Percentiles rank a stretch among this genome's conserved stretches.
Evolutionary conservation across 176 grass and related monocot species (phyloP).

Genomic region (Rhynchospora tenuis): DNA sequence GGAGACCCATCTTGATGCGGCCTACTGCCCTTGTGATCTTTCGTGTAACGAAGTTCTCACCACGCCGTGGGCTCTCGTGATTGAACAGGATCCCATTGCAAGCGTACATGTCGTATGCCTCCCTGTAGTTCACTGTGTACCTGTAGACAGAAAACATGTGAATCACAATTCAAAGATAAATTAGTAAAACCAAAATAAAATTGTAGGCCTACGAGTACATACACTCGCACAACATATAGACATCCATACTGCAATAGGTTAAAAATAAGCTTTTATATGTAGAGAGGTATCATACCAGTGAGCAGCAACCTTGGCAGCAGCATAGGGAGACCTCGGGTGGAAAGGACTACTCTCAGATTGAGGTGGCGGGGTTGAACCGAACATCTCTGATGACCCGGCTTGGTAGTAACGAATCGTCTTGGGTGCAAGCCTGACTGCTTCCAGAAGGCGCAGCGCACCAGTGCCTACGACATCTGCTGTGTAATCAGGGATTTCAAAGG

Average conservation of each 20-base stretch:
- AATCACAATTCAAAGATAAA: background rate
- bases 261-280: background rate
- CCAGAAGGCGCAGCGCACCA: conserved; percentile 85
- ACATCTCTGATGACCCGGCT: conserved; percentile 96
- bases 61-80: conserved; percentile 90
- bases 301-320: conserved; percentile 88
- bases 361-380: conserved; percentile 89
- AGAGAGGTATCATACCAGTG: conserved; percentile 55
- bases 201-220: background rate
- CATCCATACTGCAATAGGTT: background rate
- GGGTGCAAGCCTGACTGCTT: conserved; percentile 64
- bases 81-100: conserved; percentile 99
- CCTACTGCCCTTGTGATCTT: conserved; percentile 97
- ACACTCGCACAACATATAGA: background rate
- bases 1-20: conserved; percentile 80
- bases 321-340: conserved; percentile 90
- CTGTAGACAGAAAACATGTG: background rate
- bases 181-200: background rate
- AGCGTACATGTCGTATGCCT: conserved; percentile 84
- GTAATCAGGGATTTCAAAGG: conserved; percentile 96
- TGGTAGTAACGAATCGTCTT: conserved; percentile 80
- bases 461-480: conserved; percentile 88
- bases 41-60: conserved; percentile 98
- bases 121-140: conserved; percentile 96
- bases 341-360: conserved; percentile 71